Conservation (phyloP, 192 early-diverging fungal species). For the Coemansia sp. region DNA sequence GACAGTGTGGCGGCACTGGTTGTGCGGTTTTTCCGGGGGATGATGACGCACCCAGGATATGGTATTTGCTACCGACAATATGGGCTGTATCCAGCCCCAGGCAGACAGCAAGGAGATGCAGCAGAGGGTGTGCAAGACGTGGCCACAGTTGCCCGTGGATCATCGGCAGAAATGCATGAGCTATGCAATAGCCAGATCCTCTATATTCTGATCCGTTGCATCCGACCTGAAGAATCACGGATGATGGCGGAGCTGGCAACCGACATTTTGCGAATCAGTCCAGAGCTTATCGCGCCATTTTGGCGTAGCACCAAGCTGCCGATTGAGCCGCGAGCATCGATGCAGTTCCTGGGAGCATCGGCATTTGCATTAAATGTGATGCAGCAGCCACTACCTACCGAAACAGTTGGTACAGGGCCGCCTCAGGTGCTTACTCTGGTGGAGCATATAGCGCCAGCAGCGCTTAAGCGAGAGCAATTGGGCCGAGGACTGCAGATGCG, state of each 20-base stretch:
- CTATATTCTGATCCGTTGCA: conserved; percentile 33
- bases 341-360: conserved; percentile 37
- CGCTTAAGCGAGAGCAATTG: conserved; percentile 19
- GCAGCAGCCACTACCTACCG: conserved; percentile 26
- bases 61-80: conserved; percentile 51
- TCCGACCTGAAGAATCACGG: conserved; percentile 28
- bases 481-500: conserved; percentile 33
- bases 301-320: conserved; percentile 38
- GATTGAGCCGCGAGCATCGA: conserved; percentile 46
- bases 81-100: conserved; percentile 43
- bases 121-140: conserved; percentile 16
- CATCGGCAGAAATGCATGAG: conserved; percentile 18
- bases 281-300: conserved; percentile 51
- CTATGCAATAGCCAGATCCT: conserved; percentile 48
- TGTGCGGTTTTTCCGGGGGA: conserved; percentile 37
- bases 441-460: conserved; percentile 39
- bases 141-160: conserved; percentile 13
- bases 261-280: conserved; percentile 35
- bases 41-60: conserved; percentile 46
- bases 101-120: conserved; percentile 1
- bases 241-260: conserved; percentile 33
- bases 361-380: conserved; percentile 42
- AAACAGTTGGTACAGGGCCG: conserved; percentile 4
- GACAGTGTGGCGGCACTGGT: conserved; percentile 39
- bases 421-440: conserved; percentile 40